A percentile compares a stretch with the other conserved stretches of the same genome.
Conservation (phyloP, 2,329 filamentous ascomycete genomes). For the Trichoderma atroviride region DNA sequence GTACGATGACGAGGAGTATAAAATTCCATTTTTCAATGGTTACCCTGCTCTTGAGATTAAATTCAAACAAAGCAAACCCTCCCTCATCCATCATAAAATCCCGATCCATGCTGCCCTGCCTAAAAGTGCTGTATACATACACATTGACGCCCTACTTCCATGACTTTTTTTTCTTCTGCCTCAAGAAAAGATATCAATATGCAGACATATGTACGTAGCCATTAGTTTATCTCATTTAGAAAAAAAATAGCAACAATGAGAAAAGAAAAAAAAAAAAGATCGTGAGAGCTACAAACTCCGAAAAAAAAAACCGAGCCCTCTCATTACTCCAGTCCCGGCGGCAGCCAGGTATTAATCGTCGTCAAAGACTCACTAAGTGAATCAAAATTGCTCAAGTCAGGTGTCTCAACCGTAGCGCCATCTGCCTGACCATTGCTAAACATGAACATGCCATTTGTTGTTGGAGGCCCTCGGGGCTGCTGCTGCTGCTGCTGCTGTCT, state of each 20-base stretch:
- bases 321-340: conserved; percentile 38
- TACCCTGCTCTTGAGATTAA: not conserved
- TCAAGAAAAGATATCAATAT: not conserved
- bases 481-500: conserved; percentile 29
- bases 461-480: conserved; percentile 28
- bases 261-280: not conserved
- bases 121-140: not conserved
- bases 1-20: not conserved
- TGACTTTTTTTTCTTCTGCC: not conserved
- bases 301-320: not conserved
- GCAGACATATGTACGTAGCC: not conserved
- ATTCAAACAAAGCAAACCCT: not conserved
- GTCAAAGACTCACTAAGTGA: conserved; percentile 34
- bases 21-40: not conserved
- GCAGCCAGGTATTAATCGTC: conserved; percentile 43
- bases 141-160: not conserved
- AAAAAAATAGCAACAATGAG: not conserved
- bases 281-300: not conserved
- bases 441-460: conserved; percentile 35
- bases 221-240: not conserved
- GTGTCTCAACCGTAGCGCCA: conserved; percentile 28
- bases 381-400: conserved; percentile 37
- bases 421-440: conserved; percentile 34
- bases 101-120: not conserved
- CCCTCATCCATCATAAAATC: not conserved